These are phyloP conservation scores for Ostreobium quekettii DNA, from an alignment of 139 green algal genomes.

Conservation along the genomic window DNA sequence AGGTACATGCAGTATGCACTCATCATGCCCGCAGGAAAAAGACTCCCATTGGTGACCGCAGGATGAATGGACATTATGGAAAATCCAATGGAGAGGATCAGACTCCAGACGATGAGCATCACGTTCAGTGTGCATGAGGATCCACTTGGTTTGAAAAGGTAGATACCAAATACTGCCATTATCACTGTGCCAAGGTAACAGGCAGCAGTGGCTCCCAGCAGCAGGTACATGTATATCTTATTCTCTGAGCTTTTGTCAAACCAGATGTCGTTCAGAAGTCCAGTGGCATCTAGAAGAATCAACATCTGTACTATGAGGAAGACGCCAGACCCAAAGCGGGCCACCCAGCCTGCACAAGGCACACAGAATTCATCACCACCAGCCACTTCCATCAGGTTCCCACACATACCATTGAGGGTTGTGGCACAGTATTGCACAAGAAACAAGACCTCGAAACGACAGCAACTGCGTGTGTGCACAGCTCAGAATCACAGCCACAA, in stretches of 20 bases:
- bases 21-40: slow-evolving; percentile 83
- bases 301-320: slow-evolving; percentile 95
- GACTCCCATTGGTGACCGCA: slow-evolving; percentile 46
- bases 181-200: slow-evolving; percentile 51
- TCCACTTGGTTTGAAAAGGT: slow-evolving; percentile 75
- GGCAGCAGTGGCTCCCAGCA: slow-evolving; percentile 67
- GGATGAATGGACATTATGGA: slow-evolving; percentile 54
- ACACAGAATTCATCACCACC: no score
- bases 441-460: no score
- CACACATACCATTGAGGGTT: no score
- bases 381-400: no score
- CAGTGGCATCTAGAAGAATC: slow-evolving; percentile 88
- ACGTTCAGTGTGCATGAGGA: slow-evolving; percentile 85
- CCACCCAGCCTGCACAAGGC: slow-evolving; percentile 51
- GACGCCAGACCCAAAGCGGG: slow-evolving; percentile 69
- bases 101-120: slow-evolving; percentile 61
- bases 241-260: slow-evolving; percentile 71
- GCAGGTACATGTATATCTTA: slow-evolving; percentile 64
- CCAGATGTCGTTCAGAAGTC: slow-evolving; percentile 85
- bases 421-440: no score
- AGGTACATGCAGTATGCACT: slow-evolving; percentile 88
- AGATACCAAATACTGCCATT: slow-evolving; percentile 64
- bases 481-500: no score
- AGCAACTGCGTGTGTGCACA: no score
- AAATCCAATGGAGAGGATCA: slow-evolving; percentile 62